These are phyloP conservation scores for Ananas comosus DNA, from an alignment of 176 grass and related monocot species.

Conservation along the genomic window DNA sequence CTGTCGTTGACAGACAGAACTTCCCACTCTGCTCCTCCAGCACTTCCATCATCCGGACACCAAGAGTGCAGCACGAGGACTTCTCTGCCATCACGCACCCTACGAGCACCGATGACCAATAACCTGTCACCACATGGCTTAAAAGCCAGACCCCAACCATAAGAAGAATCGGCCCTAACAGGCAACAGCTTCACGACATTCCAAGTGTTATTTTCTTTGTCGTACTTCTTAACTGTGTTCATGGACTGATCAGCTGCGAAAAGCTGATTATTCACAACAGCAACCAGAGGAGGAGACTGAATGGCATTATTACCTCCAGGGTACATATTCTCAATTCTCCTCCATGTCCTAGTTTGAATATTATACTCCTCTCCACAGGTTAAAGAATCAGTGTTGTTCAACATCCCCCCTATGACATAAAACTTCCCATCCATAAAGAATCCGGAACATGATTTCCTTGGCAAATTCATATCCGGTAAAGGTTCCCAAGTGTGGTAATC, in stretches of 20 bases:
- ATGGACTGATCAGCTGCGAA: constrained; percentile 61
- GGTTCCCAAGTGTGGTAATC: constrained; percentile 58
- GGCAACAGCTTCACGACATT: constrained; percentile 66
- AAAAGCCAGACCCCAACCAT: constrained; percentile 85
- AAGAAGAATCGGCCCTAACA: constrained; percentile 75
- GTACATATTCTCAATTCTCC: constrained; percentile 69
- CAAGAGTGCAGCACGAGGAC: constrained; percentile 77
- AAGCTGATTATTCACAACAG: constrained; percentile 92
- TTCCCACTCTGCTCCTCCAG: constrained; percentile 55
- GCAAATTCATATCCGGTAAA: constrained; percentile 66
- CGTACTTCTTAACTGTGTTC: constrained; percentile 87
- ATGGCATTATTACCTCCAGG: constrained; percentile 59
- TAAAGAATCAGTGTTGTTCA: constrained; percentile 45
- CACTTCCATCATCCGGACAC: constrained; percentile 48
- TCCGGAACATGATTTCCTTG: constrained; percentile 63
- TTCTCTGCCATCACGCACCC: constrained; percentile 39
- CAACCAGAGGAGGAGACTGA: constrained; percentile 76
- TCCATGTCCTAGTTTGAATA: constrained; percentile 66
- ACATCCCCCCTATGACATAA: constrained; percentile 83
- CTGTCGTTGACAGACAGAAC: constrained; percentile 60
- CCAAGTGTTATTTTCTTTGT: constrained; percentile 80
- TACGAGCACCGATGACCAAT: constrained; percentile 63
- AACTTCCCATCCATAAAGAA: constrained; percentile 97
- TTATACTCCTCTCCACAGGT: constrained; percentile 87
- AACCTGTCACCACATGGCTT: constrained; percentile 69